These are phyloP conservation scores for Monilinia vaccinii-corymbosi DNA, from an alignment of 2,329 filamentous ascomycete species.

Conservation along the genomic window DNA sequence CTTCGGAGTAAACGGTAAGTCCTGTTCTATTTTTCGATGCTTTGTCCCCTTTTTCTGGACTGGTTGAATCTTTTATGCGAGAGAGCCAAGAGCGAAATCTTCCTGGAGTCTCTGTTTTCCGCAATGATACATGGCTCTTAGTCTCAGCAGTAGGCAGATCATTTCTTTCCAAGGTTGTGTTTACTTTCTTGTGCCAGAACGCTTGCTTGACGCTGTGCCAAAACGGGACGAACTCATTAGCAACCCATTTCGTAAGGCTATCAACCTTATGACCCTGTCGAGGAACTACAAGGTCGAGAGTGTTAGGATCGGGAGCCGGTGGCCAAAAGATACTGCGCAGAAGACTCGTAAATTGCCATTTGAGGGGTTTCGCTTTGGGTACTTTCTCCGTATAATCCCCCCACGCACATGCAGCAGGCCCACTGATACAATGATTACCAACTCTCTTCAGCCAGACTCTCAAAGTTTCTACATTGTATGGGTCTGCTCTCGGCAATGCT, in stretches of 20 bases:
- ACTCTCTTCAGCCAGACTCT: neutral
- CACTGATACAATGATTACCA: neutral
- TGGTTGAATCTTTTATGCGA: neutral
- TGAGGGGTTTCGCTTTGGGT: neutral
- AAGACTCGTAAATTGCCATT: constrained; percentile 1
- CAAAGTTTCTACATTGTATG: constrained; percentile 11
- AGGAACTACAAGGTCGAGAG: constrained; percentile 14
- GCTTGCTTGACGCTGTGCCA: constrained; percentile 5
- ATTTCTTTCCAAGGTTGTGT: neutral
- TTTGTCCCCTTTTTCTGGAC: neutral
- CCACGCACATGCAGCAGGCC: constrained; percentile 7
- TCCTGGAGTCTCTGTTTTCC: neutral
- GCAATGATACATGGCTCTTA: neutral
- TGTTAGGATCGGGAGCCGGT: neutral
- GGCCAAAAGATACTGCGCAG: neutral
- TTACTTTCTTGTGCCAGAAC: neutral
- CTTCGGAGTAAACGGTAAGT: constrained; percentile 1
- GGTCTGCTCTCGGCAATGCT: constrained; percentile 12
- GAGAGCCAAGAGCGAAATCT: neutral
- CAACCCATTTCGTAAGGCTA: constrained; percentile 16
- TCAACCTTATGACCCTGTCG: constrained; percentile 9
- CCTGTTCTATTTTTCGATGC: neutral
- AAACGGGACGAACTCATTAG: constrained; percentile 12
- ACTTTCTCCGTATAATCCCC: neutral
- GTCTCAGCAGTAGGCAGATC: neutral